A percentile compares a stretch with the other conserved stretches of the same genome.
phyloP scores from a whole-genome alignment of 1,284 basidiomycete species.

The Austroboletus rostrupii region DNA sequence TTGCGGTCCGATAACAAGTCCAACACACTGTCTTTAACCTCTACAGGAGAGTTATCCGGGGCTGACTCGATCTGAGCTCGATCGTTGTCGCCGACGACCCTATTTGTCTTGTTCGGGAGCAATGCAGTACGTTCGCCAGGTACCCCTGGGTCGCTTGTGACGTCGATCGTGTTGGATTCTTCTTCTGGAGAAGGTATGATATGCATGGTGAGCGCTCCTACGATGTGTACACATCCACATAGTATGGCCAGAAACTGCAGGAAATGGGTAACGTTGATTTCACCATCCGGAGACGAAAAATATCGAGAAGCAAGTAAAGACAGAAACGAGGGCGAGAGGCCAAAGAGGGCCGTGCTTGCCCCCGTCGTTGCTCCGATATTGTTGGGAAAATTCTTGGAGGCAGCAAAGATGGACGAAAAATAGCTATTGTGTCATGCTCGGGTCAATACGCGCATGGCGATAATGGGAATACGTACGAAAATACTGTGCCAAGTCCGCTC shows the following conservation, averaged over 20 bases:
- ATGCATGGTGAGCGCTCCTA: slow-evolving; percentile 48
- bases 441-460: not conserved
- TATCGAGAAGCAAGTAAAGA: slow-evolving; percentile 59
- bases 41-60: slow-evolving; percentile 28
- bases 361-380: slow-evolving; percentile 66
- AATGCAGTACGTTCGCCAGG: slow-evolving; percentile 43
- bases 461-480: slow-evolving; percentile 49
- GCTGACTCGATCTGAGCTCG: slow-evolving; percentile 22
- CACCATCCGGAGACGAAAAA: slow-evolving; percentile 48
- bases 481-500: slow-evolving; percentile 62
- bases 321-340: slow-evolving; percentile 70
- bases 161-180: slow-evolving; percentile 29
- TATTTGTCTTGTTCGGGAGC: slow-evolving; percentile 30
- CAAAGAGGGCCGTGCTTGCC: slow-evolving; percentile 65
- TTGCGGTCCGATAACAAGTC: slow-evolving; percentile 51
- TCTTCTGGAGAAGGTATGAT: slow-evolving; percentile 18
- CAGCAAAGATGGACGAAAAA: slow-evolving; percentile 72
- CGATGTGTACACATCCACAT: slow-evolving; percentile 49
- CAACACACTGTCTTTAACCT: slow-evolving; percentile 25
- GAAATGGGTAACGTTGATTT: slow-evolving; percentile 54
- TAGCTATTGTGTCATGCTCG: slow-evolving; percentile 42
- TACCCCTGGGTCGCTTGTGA: slow-evolving; percentile 29
- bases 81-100: slow-evolving; percentile 2
- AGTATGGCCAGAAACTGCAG: slow-evolving; percentile 54
- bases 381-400: slow-evolving; percentile 62